Percentiles rank a stretch among this genome's conserved stretches.
Evolutionary conservation across 2,329 filamentous ascomycete genomes (phyloP).

Genomic region (Dactylellina leptospora): DNA sequence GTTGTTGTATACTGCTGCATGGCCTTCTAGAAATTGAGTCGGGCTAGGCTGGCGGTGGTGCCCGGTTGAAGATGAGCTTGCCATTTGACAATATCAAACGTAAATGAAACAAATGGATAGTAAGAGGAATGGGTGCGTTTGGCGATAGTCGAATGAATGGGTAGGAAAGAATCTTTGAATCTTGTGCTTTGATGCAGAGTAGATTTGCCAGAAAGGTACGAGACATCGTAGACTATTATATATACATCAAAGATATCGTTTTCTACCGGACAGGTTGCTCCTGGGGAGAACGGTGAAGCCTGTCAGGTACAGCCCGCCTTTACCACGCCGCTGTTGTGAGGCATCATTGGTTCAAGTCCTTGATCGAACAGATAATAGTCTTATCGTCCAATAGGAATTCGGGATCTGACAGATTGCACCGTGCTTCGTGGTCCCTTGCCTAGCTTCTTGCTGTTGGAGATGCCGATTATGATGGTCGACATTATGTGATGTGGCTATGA

Average conservation of each 20-base stretch:
- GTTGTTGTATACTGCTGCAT: slow-evolving; percentile 35
- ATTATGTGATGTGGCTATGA: slow-evolving; percentile 31
- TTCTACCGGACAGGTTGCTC: neutral
- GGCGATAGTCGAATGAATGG: neutral
- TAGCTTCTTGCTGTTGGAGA: slow-evolving; percentile 28
- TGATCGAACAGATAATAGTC: slow-evolving; percentile 28
- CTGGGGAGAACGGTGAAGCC: slow-evolving; percentile 3
- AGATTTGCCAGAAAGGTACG: neutral
- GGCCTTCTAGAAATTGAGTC: slow-evolving; percentile 16
- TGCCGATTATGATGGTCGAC: slow-evolving; percentile 25
- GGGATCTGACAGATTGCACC: slow-evolving; percentile 17
- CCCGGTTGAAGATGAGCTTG: slow-evolving; percentile 16
- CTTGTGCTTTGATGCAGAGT: neutral
- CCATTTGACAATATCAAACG: no score
- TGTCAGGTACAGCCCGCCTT: slow-evolving; percentile 24
- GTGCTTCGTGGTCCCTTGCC: slow-evolving; percentile 1
- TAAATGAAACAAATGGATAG: no score
- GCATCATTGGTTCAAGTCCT: slow-evolving; percentile 12
- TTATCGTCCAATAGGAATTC: slow-evolving; percentile 40
- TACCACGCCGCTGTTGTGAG: slow-evolving; percentile 24
- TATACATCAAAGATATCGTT: slow-evolving; percentile 46
- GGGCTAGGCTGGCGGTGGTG: slow-evolving; percentile 30
- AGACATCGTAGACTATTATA: slow-evolving; percentile 29
- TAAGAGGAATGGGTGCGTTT: neutral
- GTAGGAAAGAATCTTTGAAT: neutral